Evolutionary conservation across 257 asterid species (phyloP).

Genomic region (Ballota nigra): DNA sequence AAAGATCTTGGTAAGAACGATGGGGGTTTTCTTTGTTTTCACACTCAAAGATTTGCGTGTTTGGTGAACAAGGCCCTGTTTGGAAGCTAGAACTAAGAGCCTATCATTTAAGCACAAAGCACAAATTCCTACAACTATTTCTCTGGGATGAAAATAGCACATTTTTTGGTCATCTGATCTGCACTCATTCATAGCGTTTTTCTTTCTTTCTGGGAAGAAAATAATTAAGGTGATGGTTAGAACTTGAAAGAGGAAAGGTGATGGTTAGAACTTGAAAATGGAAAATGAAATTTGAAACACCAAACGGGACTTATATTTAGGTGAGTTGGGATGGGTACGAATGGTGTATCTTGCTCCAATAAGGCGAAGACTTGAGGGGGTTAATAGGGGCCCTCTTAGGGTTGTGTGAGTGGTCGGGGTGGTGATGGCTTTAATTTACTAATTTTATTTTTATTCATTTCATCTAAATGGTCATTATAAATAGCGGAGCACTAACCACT

Average conservation of each 20-base stretch:
- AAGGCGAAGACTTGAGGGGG: neutral
- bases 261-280: neutral
- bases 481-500: no score
- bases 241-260: neutral
- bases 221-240: neutral
- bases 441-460: neutral
- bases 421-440: neutral
- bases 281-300: neutral
- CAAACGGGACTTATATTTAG: neutral
- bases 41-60: neutral
- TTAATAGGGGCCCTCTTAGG: neutral
- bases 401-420: no score
- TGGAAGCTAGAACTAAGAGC: conserved; percentile 60
- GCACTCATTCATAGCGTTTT: conserved; percentile 26
- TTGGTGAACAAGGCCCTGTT: conserved; percentile 28
- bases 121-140: conserved; percentile 67
- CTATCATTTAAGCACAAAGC: conserved; percentile 72
- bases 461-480: no score
- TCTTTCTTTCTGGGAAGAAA: neutral
- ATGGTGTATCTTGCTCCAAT: conserved; percentile 24
- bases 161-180: conserved; percentile 33
- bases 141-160: conserved; percentile 70
- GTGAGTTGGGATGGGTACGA: neutral
- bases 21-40: conserved; percentile 24
- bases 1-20: conserved; percentile 50